Evolutionary conservation across 2,329 filamentous ascomycete genomes (phyloP).

Genomic region (Emergomyces africanus): DNA sequence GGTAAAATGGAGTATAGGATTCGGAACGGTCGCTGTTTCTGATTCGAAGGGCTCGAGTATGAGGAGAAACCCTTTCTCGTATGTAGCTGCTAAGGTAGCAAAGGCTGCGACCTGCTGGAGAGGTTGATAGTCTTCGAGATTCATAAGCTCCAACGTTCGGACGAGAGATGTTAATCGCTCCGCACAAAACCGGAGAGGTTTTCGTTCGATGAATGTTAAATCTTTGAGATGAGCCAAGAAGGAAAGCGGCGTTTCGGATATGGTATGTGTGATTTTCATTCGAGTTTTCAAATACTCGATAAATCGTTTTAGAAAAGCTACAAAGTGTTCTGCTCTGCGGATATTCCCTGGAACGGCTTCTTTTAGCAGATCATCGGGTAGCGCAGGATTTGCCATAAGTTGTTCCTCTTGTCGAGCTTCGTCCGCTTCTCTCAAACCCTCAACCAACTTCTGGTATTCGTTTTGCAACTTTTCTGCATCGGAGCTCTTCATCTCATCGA

Average conservation of each 20-base stretch:
- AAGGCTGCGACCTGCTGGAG: conserved; percentile 97
- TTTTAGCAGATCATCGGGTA: conserved; percentile 87
- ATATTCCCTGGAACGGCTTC: conserved; percentile 97
- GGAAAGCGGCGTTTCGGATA: conserved; percentile 89
- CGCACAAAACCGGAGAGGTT: conserved; percentile 83
- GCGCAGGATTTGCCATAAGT: conserved; percentile 90
- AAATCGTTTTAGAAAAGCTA: conserved; percentile 87
- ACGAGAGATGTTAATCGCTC: conserved; percentile 91
- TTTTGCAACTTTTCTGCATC: conserved; percentile 90
- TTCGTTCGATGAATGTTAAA: conserved; percentile 94
- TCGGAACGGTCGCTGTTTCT: conserved; percentile 86
- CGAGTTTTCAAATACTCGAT: conserved; percentile 96
- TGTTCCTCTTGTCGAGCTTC: conserved; percentile 85
- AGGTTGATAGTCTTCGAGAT: conserved; percentile 95
- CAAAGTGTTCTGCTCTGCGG: conserved; percentile 86
- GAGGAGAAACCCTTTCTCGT: conserved; percentile 89
- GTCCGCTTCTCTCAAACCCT: conserved; percentile 77
- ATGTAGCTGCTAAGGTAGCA: conserved; percentile 88
- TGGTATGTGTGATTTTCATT: conserved; percentile 96
- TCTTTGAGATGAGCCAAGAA: conserved; percentile 90
- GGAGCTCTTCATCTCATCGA: conserved; percentile 87
- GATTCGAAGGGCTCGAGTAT: conserved; percentile 98
- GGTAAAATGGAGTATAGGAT: conserved; percentile 93
- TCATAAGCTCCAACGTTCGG: conserved; percentile 85
- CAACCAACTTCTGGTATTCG: conserved; percentile 90